Conservation (phyloP, 768 basidiomycete species). For the Chiua virens region DNA sequence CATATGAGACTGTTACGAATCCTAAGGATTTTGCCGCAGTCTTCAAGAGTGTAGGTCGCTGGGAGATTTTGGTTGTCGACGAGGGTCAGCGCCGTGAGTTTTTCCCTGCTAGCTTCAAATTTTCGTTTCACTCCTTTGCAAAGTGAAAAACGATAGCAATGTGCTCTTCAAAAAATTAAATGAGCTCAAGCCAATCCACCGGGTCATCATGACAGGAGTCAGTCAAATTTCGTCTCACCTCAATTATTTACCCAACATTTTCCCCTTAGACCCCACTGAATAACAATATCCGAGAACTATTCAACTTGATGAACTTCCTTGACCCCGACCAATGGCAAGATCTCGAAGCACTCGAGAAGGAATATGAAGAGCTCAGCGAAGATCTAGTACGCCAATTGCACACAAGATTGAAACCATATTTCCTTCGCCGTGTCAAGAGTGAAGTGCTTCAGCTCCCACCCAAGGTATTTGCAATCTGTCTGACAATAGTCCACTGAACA, state of each 20-base stretch:
- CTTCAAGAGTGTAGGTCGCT: slow-evolving; percentile 81
- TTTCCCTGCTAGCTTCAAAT: neutral
- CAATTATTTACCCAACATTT: neutral
- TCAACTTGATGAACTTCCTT: slow-evolving; percentile 97
- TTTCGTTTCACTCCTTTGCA: slow-evolving; percentile 10
- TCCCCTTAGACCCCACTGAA: slow-evolving; percentile 82
- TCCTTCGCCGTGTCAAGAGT: slow-evolving; percentile 89
- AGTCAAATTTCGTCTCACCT: slow-evolving; percentile 18
- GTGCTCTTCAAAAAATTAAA: slow-evolving; percentile 81
- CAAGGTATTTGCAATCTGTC: slow-evolving; percentile 54
- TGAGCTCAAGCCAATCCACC: slow-evolving; percentile 73
- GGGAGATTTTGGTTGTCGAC: slow-evolving; percentile 93
- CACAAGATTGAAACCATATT: slow-evolving; percentile 78
- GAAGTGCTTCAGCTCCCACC: slow-evolving; percentile 91
- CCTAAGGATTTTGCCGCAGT: slow-evolving; percentile 67
- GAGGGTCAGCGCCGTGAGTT: slow-evolving; percentile 87
- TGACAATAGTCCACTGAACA: slow-evolving; percentile 1
- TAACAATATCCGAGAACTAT: slow-evolving; percentile 94
- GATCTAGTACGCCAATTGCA: slow-evolving; percentile 82
- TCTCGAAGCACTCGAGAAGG: slow-evolving; percentile 67
- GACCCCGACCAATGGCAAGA: slow-evolving; percentile 77
- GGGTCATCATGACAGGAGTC: slow-evolving; percentile 88
- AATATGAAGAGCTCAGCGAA: slow-evolving; percentile 77
- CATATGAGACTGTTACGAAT: slow-evolving; percentile 82
- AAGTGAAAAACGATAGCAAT: slow-evolving; percentile 83